Conservation (phyloP, 1,284 basidiomycete species). For the Waitea zeae region DNA sequence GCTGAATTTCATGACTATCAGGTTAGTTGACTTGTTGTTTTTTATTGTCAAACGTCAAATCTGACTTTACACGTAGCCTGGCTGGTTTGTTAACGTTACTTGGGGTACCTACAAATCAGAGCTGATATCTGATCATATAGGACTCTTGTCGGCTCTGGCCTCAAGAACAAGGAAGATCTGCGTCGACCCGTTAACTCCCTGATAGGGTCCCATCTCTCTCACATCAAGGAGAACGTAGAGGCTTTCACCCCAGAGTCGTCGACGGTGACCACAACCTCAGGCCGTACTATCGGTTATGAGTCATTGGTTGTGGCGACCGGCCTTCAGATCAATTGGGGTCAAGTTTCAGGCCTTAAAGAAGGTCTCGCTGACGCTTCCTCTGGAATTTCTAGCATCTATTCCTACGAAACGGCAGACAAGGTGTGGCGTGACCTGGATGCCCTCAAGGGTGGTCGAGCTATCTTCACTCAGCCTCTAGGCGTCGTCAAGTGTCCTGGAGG, state of each 20-base stretch:
- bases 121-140: conserved; percentile 21
- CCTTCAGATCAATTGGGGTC: conserved; percentile 71
- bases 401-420: conserved; percentile 77
- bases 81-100: conserved; percentile 40
- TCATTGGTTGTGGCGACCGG: conserved; percentile 82
- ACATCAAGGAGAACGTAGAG: conserved; percentile 61
- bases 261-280: conserved; percentile 53
- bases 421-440: conserved; percentile 68
- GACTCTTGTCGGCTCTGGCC: conserved; percentile 86
- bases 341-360: conserved; percentile 60
- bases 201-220: conserved; percentile 58
- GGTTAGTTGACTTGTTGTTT: conserved; percentile 29
- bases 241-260: conserved; percentile 66
- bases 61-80: conserved; percentile 59
- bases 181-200: conserved; percentile 51
- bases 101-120: not conserved
- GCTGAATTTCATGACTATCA: conserved; percentile 69
- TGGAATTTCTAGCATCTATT: conserved; percentile 91
- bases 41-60: too few relatives aligned
- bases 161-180: conserved; percentile 54
- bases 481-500: conserved; percentile 92
- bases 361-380: conserved; percentile 65
- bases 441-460: conserved; percentile 64
- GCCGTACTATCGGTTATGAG: conserved; percentile 70
- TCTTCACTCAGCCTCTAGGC: conserved; percentile 95